A percentile compares a stretch with the other conserved stretches of the same genome.
These are phyloP conservation scores for Leishmania guyanensis DNA, from an alignment of 208 protist species.

Conservation along the genomic window DNA sequence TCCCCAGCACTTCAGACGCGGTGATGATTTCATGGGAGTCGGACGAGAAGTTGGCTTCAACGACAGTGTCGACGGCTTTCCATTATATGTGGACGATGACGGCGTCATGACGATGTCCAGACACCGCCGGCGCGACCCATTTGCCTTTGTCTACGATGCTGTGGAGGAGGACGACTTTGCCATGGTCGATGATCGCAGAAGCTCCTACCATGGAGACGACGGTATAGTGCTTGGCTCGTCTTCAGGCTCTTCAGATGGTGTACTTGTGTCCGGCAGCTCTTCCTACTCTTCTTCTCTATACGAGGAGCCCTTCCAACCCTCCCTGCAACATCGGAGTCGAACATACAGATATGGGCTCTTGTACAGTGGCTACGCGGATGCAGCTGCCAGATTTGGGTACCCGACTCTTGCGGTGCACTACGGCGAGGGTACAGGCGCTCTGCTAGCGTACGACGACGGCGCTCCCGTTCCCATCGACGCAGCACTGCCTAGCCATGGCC, in stretches of 20 bases:
- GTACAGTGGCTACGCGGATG: background rate
- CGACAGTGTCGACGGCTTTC: conserved; percentile 32
- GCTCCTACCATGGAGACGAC: background rate
- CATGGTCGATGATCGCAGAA: background rate
- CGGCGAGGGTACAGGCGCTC: background rate
- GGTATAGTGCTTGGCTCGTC: background rate
- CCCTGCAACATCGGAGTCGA: background rate
- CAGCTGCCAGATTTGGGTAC: background rate
- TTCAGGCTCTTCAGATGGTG: background rate
- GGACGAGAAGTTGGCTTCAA: conserved; percentile 9
- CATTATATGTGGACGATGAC: conserved; percentile 33
- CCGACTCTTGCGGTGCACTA: background rate
- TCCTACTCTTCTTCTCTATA: background rate
- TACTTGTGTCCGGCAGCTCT: conserved; percentile 9
- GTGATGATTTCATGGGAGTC: background rate
- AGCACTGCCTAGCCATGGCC: background rate
- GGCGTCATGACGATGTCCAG: conserved; percentile 29
- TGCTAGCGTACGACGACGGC: background rate
- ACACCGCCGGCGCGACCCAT: conserved; percentile 25
- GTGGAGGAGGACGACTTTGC: conserved; percentile 10
- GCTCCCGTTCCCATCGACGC: background rate
- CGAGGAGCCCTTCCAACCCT: background rate
- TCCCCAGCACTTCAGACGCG: background rate
- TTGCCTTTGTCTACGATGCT: conserved; percentile 29
- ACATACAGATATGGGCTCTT: background rate